Evolutionary conservation across 192 early-diverging fungal species (phyloP).

Genomic region (Coemansia sp.): DNA sequence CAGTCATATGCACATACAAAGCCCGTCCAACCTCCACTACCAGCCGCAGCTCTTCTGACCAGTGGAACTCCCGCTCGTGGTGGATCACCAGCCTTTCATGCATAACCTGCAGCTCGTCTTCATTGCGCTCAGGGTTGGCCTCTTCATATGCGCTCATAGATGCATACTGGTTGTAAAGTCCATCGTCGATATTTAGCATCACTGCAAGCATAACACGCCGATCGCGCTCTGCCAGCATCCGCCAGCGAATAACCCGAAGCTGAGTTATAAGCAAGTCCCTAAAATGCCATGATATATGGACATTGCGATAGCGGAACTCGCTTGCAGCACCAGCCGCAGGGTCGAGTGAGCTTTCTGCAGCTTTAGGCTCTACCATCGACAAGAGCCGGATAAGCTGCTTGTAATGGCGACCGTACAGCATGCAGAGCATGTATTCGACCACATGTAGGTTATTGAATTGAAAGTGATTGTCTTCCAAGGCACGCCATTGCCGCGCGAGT

Average conservation of each 20-base stretch:
- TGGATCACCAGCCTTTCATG: constrained; percentile 30
- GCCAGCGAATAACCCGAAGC: constrained; percentile 10
- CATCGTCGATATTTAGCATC: constrained; percentile 12
- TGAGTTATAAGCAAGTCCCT: constrained; percentile 24
- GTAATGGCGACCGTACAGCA: constrained; percentile 44
- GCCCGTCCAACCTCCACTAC: constrained; percentile 18
- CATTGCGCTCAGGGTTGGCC: constrained; percentile 3
- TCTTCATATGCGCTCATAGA: not conserved
- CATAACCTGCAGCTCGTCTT: constrained; percentile 33
- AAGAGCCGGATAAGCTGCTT: constrained; percentile 32
- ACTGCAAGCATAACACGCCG: constrained; percentile 31
- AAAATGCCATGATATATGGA: constrained; percentile 14
- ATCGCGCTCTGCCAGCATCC: constrained; percentile 28
- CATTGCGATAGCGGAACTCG: constrained; percentile 34
- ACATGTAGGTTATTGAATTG: constrained; percentile 50
- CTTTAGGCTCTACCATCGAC: constrained; percentile 25
- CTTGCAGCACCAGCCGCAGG: not conserved
- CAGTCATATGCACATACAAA: constrained; percentile 9
- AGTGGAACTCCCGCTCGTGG: constrained; percentile 34
- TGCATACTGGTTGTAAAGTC: constrained; percentile 7
- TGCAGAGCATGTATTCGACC: constrained; percentile 39
- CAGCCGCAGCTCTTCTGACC: constrained; percentile 23
- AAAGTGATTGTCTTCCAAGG: constrained; percentile 33
- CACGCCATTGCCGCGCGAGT: constrained; percentile 27
- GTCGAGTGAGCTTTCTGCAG: not conserved